phyloP scores from a whole-genome alignment of 176 grass and related monocot species.

The Stipa capillata region DNA sequence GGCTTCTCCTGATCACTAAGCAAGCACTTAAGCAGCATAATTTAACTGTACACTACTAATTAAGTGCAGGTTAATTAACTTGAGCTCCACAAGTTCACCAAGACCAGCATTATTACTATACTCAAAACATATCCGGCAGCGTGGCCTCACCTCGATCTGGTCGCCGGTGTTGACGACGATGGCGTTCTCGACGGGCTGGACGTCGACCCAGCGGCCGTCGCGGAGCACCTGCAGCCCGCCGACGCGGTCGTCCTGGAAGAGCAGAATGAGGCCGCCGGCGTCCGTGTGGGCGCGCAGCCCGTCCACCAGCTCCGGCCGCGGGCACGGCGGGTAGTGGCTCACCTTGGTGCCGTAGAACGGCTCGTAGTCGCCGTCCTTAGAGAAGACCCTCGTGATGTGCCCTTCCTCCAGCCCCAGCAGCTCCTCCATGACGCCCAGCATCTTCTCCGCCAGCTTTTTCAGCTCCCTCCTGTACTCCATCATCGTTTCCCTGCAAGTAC shows the following conservation, averaged over 20 bases:
- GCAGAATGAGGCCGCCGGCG: slow-evolving; percentile 81
- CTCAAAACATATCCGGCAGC: not conserved
- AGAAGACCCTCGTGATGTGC: slow-evolving; percentile 50
- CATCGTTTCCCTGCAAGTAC: slow-evolving; percentile 62
- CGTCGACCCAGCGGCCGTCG: slow-evolving; percentile 65
- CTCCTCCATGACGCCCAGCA: slow-evolving; percentile 72
- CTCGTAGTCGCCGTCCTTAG: slow-evolving; percentile 33
- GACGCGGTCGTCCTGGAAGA: slow-evolving; percentile 83
- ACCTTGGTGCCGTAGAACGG: slow-evolving; percentile 72
- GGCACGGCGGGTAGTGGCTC: slow-evolving; percentile 78
- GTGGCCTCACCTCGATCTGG: slow-evolving; percentile 55
- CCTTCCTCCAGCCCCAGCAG: slow-evolving; percentile 55
- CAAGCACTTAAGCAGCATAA: not conserved
- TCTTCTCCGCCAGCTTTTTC: slow-evolving; percentile 56
- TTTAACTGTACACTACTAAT: not conserved
- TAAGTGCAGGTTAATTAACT: slow-evolving; percentile 21
- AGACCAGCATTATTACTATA: not conserved
- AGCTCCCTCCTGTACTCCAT: slow-evolving; percentile 68
- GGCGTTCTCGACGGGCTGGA: slow-evolving; percentile 68
- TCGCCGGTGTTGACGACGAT: slow-evolving; percentile 99
- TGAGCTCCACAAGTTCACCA: slow-evolving; percentile 14
- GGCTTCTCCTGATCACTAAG: not conserved
- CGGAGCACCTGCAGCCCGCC: slow-evolving; percentile 69
- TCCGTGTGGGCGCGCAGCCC: slow-evolving; percentile 92
- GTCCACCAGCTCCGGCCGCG: slow-evolving; percentile 49